A percentile compares a stretch with the other conserved stretches of the same genome.
Evolutionary conservation across 371 early-diverging fungal genomes (phyloP).

Genomic region (Haplosporangium sp.): DNA sequence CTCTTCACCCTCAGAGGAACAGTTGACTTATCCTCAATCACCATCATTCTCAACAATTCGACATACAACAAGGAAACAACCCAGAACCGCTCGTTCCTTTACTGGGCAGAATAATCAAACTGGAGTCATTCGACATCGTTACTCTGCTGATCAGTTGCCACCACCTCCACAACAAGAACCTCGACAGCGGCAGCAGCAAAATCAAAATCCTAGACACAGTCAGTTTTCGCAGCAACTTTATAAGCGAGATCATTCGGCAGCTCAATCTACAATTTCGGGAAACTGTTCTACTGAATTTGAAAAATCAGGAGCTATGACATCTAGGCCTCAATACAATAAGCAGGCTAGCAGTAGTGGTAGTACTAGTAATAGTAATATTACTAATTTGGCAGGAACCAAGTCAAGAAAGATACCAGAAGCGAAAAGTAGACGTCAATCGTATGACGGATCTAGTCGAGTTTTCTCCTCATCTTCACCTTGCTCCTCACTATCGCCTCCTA

Average conservation of each 20-base stretch:
- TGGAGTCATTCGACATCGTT: not conserved
- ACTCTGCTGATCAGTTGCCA: not conserved
- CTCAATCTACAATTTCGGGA: too few relatives aligned
- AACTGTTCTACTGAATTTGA: too few relatives aligned
- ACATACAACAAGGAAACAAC: not conserved
- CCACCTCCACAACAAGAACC: not conserved
- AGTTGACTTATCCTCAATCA: not conserved
- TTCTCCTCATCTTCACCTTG: constrained; percentile 2
- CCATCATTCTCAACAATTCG: not conserved
- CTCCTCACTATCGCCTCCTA: constrained; percentile 27
- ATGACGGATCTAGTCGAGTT: not conserved
- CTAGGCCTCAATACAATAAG: not conserved
- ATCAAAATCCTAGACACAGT: too few relatives aligned
- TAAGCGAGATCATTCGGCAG: too few relatives aligned
- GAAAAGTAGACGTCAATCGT: not conserved
- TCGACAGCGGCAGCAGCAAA: not conserved
- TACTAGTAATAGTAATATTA: not conserved
- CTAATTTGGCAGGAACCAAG: not conserved
- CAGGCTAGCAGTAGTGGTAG: not conserved
- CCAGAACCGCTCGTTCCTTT: not conserved
- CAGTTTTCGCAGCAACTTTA: too few relatives aligned
- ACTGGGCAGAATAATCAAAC: not conserved
- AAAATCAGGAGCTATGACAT: too few relatives aligned
- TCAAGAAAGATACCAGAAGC: not conserved
- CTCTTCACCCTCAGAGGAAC: not conserved